These are phyloP conservation scores for Perkinsus marinus DNA, from an alignment of 169 alveolate species.

Conservation along the genomic window DNA sequence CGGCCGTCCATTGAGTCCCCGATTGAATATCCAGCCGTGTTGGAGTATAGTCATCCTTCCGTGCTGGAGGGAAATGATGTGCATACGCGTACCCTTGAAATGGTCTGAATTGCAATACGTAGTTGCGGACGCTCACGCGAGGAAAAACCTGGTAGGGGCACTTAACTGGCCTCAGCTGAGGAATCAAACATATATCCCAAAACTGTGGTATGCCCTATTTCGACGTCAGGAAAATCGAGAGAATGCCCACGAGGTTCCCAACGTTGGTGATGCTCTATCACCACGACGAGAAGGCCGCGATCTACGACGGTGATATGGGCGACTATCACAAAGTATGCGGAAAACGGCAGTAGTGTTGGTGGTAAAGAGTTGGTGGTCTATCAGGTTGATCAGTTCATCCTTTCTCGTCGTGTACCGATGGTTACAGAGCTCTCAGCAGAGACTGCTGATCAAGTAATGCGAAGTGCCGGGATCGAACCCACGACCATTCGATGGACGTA, in stretches of 20 bases:
- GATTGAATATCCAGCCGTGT: no score
- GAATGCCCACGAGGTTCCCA: not conserved
- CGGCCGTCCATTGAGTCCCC: no score
- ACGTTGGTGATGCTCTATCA: not conserved
- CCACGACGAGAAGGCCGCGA: not conserved
- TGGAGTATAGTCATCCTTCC: no score
- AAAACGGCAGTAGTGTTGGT: not conserved
- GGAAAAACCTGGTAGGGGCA: no score
- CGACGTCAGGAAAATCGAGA: not conserved
- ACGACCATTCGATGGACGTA: not conserved
- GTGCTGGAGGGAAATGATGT: no score
- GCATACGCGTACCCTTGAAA: no score
- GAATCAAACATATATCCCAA: not conserved
- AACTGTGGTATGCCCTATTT: not conserved
- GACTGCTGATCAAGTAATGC: not conserved
- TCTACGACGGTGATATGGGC: not conserved
- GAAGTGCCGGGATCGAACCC: not conserved
- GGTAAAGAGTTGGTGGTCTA: not conserved
- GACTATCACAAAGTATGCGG: not conserved
- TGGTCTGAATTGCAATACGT: no score
- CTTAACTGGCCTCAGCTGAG: no score
- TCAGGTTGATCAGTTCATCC: not conserved
- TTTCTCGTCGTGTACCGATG: not conserved
- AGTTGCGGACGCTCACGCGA: no score
- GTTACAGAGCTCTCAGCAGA: not conserved